Conservation (phyloP, 768 basidiomycete genomes). For the Leccinum truebloodii region DNA sequence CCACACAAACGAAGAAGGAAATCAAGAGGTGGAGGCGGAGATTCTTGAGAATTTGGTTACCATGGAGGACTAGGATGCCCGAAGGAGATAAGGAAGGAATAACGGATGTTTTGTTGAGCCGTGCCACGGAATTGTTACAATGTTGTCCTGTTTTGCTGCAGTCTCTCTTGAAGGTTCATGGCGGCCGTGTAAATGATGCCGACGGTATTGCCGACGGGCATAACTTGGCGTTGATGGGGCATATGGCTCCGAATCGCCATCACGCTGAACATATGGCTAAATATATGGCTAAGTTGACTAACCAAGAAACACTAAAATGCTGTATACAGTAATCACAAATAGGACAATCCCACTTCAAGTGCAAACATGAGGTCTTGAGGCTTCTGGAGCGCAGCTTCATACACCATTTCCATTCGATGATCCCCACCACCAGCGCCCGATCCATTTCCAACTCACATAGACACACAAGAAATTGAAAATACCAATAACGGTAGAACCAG, state of each 20-base stretch:
- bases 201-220: too few relatives aligned
- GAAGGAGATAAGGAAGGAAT: constrained; percentile 8
- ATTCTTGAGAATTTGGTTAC: constrained; percentile 1
- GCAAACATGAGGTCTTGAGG: not conserved
- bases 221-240: too few relatives aligned
- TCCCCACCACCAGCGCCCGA: constrained; percentile 35
- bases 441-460: constrained; percentile 64
- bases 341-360: not conserved
- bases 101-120: not conserved
- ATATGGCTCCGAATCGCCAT: too few relatives aligned
- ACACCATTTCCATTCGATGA: constrained; percentile 14
- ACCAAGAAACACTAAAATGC: not conserved
- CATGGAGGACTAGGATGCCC: constrained; percentile 3
- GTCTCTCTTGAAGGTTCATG: not conserved
- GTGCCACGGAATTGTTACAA: not conserved
- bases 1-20: constrained; percentile 8
- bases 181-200: not conserved
- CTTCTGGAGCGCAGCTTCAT: constrained; percentile 8
- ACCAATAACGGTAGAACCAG: constrained; percentile 71
- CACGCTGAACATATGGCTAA: not conserved
- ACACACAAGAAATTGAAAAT: constrained; percentile 73
- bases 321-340: not conserved
- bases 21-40: not conserved
- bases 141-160: not conserved
- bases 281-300: not conserved